Percentiles rank a stretch among this genome's conserved stretches.
Evolutionary conservation across 2,329 filamentous ascomycete genomes (phyloP).

Genomic region (Tolypocladium sp.): DNA sequence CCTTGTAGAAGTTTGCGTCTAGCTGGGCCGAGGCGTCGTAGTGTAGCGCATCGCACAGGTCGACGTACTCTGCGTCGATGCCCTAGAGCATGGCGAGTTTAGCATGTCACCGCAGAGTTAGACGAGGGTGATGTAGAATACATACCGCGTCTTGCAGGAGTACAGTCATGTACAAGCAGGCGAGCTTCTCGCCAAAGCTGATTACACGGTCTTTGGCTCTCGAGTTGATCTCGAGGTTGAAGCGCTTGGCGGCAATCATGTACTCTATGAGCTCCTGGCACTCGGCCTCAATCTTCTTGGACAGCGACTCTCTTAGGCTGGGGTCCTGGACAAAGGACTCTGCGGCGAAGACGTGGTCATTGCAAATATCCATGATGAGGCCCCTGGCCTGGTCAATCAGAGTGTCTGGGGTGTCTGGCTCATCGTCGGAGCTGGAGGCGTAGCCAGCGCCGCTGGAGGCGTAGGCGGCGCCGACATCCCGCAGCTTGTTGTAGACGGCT

Average conservation of each 20-base stretch:
- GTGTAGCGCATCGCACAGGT: constrained; percentile 74
- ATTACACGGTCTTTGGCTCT: constrained; percentile 81
- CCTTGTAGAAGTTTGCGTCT: constrained; percentile 60
- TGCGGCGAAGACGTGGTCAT: constrained; percentile 71
- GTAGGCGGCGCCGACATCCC: constrained; percentile 36
- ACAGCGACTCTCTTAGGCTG: constrained; percentile 48
- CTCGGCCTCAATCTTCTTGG: constrained; percentile 62
- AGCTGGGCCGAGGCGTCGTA: constrained; percentile 51
- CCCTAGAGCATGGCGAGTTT: constrained; percentile 34
- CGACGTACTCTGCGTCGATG: constrained; percentile 81
- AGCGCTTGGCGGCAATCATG: constrained; percentile 52
- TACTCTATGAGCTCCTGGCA: constrained; percentile 75
- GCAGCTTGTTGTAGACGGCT: constrained; percentile 50
- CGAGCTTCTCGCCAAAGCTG: constrained; percentile 92
- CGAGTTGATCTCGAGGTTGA: constrained; percentile 67
- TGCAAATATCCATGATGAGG: constrained; percentile 71
- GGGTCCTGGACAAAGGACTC: constrained; percentile 50
- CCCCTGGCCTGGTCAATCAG: constrained; percentile 57
- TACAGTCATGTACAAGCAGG: constrained; percentile 83
- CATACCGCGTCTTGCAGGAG: constrained; percentile 64
- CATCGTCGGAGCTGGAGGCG: constrained; percentile 39
- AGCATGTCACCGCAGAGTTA: background rate
- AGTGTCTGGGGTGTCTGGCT: constrained; percentile 42
- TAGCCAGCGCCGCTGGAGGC: constrained; percentile 35
- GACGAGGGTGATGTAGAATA: background rate